Evolutionary conservation across 176 grass and related monocot genomes (phyloP), one percentile per base, ranked within the genome.

Genomic region (Musa schizocarpa): DNA sequence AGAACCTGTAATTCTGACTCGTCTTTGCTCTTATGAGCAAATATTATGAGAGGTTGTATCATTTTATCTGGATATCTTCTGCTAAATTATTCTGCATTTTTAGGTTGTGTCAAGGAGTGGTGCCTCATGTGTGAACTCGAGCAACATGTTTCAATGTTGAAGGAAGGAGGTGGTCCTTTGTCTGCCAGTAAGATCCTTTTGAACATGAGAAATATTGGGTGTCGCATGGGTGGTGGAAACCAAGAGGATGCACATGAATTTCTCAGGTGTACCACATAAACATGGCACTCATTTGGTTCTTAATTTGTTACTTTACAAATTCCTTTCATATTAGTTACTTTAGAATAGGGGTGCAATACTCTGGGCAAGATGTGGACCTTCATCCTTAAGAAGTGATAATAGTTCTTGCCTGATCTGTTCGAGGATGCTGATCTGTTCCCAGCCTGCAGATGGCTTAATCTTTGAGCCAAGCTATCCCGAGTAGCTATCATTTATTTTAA

Each of bases 221-320:
- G 88, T 73, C 83, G 84, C 23, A 86, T 99, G 79, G 95, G 95
- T 85, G 88, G 91, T 72, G 95, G 95, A 71, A 99, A 89, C 80
- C 95, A 99, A 78, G 95, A 99, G 88, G 95, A 99, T 81, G 95
- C 95, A 78, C 95, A 99, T 86, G 95, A 99, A 79, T 99, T 99
- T 76, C 83, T 99, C 71, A 99, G 95, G 95, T 94, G 16, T 9
- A 65, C 11, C 55, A 65, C 7, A 50, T 52, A n/a, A 17, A 26
- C 2, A 50, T 20, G 34, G 34, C 34, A 51, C 24, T 26, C 9
- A 7, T 64, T 49, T 69, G 14, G 27, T 50, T 50, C 34, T n/a
- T 19, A n/a, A 27, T 69, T 43, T 43, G 6, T 69, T 13, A 7
- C 2, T 9, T 19, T 34, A 19, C 13, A 50, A 70, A 48, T 20